Conservation (phyloP, 441 rosid species). For the Jatropha multifida region DNA sequence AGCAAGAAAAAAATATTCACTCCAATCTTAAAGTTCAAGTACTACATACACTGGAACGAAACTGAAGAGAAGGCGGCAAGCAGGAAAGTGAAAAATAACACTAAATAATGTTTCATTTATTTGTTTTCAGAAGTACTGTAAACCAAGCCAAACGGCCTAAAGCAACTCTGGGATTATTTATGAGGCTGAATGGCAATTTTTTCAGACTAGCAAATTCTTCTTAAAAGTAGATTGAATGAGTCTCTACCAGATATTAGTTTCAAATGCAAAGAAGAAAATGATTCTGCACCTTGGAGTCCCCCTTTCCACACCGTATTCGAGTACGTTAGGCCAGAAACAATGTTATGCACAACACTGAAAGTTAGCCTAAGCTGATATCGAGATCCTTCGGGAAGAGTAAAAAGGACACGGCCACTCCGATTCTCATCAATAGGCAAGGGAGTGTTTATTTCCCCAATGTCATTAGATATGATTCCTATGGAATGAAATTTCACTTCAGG, state of each 20-base stretch:
- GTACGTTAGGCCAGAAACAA: constrained; percentile 84
- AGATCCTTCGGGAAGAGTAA: constrained; percentile 54
- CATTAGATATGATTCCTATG: constrained; percentile 50
- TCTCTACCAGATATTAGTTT: background rate
- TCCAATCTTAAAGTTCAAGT: background rate
- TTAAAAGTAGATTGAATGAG: background rate
- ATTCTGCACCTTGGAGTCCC: constrained; percentile 58
- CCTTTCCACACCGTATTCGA: constrained; percentile 79
- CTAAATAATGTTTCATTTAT: background rate
- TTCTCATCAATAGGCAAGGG: constrained; percentile 39
- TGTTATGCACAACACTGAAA: constrained; percentile 68
- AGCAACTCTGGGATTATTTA: background rate
- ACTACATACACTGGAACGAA: background rate
- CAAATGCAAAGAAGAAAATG: constrained; percentile 3
- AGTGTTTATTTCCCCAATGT: constrained; percentile 40
- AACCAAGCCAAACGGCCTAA: background rate
- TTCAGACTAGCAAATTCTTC: background rate
- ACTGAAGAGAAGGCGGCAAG: background rate
- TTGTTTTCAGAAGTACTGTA: background rate
- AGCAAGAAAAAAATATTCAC: background rate
- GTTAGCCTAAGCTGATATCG: constrained; percentile 48
- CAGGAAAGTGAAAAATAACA: background rate
- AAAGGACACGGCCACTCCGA: constrained; percentile 29
- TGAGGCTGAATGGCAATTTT: background rate
- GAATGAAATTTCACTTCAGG: constrained; percentile 58